A percentile compares a stretch with the other conserved stretches of the same genome.
phyloP scores from a whole-genome alignment of 2,329 filamentous ascomycete species.

The Beauveria australis region DNA sequence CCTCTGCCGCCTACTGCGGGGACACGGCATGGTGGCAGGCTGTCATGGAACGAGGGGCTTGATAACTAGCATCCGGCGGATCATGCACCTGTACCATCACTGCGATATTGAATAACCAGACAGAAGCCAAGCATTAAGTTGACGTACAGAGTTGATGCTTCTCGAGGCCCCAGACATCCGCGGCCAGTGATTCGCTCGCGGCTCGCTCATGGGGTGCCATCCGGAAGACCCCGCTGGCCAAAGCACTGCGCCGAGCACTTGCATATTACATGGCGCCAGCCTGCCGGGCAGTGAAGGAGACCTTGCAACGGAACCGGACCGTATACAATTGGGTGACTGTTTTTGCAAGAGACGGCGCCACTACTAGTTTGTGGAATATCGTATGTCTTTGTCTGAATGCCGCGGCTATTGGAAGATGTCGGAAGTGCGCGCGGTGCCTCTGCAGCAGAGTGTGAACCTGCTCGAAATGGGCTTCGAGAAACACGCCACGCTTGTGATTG shows the following conservation, averaged over 20 bases:
- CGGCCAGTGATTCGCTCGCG: neutral
- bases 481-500: neutral
- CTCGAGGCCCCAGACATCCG: neutral
- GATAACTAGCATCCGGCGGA: neutral
- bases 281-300: neutral
- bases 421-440: neutral
- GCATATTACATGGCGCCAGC: neutral
- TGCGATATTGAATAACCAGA: neutral
- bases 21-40: neutral
- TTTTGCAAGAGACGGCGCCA: neutral
- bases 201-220: slow-evolving; percentile 4
- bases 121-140: neutral
- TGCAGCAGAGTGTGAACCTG: neutral
- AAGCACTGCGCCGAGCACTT: slow-evolving; percentile 6
- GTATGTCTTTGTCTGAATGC: neutral
- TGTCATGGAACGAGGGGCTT: neutral
- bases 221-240: slow-evolving; percentile 1
- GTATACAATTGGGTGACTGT: neutral
- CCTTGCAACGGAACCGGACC: neutral
- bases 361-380: neutral
- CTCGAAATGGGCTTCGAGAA: neutral
- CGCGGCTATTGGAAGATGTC: neutral
- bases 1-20: neutral
- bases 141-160: neutral
- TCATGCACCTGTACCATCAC: neutral